phyloP scores from a whole-genome alignment of 805 yeast genomes.

The Candida golubevii region DNA sequence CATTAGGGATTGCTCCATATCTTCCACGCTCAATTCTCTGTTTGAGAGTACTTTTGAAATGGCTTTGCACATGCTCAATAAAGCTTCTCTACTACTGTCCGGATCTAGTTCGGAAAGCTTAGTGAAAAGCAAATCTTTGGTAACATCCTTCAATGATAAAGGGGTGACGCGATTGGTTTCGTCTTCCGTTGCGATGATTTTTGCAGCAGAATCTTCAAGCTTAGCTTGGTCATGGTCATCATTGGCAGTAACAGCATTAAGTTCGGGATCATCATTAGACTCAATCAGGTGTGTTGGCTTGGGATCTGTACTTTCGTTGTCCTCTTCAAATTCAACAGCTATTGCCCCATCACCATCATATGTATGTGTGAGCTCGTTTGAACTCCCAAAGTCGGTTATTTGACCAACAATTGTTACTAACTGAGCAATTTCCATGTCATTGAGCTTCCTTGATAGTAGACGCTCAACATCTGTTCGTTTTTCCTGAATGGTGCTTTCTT shows the following conservation, averaged over 20 bases:
- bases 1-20: slow-evolving; percentile 51
- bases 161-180: neutral
- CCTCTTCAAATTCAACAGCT: slow-evolving; percentile 22
- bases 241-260: neutral
- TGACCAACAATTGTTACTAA: slow-evolving; percentile 40
- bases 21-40: slow-evolving; percentile 31
- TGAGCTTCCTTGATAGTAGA: slow-evolving; percentile 37
- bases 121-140: slow-evolving; percentile 11
- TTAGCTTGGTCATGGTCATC: neutral
- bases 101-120: slow-evolving; percentile 36
- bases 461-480: slow-evolving; percentile 50
- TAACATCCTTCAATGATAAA: slow-evolving; percentile 10
- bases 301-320: slow-evolving; percentile 7
- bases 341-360: slow-evolving; percentile 21
- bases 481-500: slow-evolving; percentile 35
- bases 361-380: slow-evolving; percentile 7
- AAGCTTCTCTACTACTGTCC: slow-evolving; percentile 37
- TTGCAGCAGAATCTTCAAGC: slow-evolving; percentile 1
- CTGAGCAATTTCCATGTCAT: slow-evolving; percentile 44
- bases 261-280: neutral
- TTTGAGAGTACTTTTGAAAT: slow-evolving; percentile 40
- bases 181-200: slow-evolving; percentile 2
- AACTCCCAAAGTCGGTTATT: slow-evolving; percentile 47
- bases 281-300: neutral
- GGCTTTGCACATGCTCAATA: slow-evolving; percentile 33